Evolutionary conservation across 1,284 basidiomycete genomes (phyloP), one percentile per base, ranked within the genome.

Genomic region (Ganoderma multipileum): DNA sequence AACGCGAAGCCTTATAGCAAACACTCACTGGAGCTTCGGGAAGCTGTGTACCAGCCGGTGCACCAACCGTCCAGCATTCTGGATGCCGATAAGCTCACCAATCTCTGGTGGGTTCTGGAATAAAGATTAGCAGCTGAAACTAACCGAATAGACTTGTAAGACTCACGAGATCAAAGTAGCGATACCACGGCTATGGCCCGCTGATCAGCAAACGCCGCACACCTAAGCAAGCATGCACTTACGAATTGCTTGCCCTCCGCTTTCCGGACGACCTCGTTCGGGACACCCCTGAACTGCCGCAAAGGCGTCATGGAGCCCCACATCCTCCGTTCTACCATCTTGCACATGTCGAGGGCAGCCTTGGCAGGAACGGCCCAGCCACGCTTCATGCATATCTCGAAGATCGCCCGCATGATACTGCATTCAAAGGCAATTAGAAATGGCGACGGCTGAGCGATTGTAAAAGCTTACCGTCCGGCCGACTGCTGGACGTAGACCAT

Each of bases 231-330:
- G 12, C 50, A 8, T 12, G 28, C 3, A 85, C 89, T 77, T 75
- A 93, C 91, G 84, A 98, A 99, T 86, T 99, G 97, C 79, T 99
- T 99, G 52, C 96, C 93, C 81, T 99, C 97, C 0, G 97, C 95
- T 75, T 97, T 95, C 63, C 95, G 87, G 64, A 99, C 85, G 57
- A 99, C 92, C 71, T 99, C 96, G 1, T 85, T 79, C 0, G 95
- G 95, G 0, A 97, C 92, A 75, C 93, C 92, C 77, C 92, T 95
- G 87, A 99, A 99, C 79, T 99, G 98, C 63, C 97, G 89, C 63
- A 99, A 84, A 18, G 97, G 97, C 0, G 96, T 97, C 97, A 99
- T 99, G 0, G 96, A 96, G 59, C 92, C 92, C 97, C 98, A 99
- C 95, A 97, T 96, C 70, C 93, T 82, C 74, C 92, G 89, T 78